Evolutionary conservation across 2,329 filamentous ascomycete species (phyloP).

Genomic region (Colletotrichum sp.): DNA sequence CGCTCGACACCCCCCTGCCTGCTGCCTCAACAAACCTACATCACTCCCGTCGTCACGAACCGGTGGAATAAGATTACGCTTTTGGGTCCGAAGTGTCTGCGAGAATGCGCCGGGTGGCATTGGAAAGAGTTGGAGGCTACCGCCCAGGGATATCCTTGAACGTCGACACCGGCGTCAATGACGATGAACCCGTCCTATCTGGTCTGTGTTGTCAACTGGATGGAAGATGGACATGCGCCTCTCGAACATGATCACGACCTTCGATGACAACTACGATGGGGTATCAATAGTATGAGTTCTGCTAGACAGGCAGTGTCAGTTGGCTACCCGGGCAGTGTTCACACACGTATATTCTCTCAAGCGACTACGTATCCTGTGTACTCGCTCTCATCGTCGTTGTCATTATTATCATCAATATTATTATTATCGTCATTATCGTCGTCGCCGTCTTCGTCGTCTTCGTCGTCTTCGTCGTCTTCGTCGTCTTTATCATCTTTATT

Average conservation of each 20-base stretch:
- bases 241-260: background rate
- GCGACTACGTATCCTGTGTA: too few relatives aligned
- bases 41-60: background rate
- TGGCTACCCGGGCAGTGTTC: too few relatives aligned
- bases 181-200: background rate
- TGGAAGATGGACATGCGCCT: background rate
- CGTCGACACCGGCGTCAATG: background rate
- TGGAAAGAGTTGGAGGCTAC: background rate
- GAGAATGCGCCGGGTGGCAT: background rate
- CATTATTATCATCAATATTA: too few relatives aligned
- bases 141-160: background rate
- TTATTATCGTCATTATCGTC: too few relatives aligned
- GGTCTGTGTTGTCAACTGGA: fast-evolving
- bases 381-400: too few relatives aligned
- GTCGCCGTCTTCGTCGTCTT: too few relatives aligned
- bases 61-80: background rate
- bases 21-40: background rate
- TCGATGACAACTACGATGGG: background rate
- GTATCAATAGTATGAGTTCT: background rate
- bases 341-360: too few relatives aligned
- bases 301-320: too few relatives aligned
- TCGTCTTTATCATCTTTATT: too few relatives aligned
- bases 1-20: background rate
- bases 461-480: too few relatives aligned
- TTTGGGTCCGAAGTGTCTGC: background rate